phyloP scores from a whole-genome alignment of 2,329 filamentous ascomycete genomes.

The Trichoderma asperellum region DNA sequence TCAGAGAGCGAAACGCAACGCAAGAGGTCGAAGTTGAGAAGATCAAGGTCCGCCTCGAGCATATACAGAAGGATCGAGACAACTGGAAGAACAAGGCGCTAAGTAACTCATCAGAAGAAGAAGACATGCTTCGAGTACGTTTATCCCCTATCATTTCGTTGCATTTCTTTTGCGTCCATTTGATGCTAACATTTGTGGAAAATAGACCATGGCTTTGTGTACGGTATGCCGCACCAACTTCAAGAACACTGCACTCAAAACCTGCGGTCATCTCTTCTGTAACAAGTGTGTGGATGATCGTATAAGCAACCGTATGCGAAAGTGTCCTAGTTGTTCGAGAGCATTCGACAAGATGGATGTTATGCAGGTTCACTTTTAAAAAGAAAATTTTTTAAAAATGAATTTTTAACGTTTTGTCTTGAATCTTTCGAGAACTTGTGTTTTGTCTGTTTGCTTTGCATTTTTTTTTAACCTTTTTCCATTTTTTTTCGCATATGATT shows the following conservation, averaged over 20 bases:
- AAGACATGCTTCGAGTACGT: constrained; percentile 84
- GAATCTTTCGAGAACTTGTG: not conserved
- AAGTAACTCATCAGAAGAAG: constrained; percentile 79
- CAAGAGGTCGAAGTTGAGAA: constrained; percentile 79
- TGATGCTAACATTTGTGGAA: constrained; percentile 33
- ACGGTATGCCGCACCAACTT: constrained; percentile 91
- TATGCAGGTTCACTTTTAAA: constrained; percentile 68
- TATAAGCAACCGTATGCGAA: constrained; percentile 85
- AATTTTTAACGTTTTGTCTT: not conserved
- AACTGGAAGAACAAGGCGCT: constrained; percentile 82
- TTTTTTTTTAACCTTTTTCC: not conserved
- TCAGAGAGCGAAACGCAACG: constrained; percentile 61
- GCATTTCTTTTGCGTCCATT: not conserved
- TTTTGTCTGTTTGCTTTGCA: constrained; percentile 2
- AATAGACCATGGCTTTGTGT: constrained; percentile 64
- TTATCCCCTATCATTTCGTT: not conserved
- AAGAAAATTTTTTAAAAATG: not conserved
- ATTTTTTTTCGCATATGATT: constrained; percentile 4
- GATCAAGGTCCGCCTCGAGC: constrained; percentile 74
- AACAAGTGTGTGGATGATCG: constrained; percentile 87
- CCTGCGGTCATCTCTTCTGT: constrained; percentile 95
- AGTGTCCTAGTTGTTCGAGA: constrained; percentile 92
- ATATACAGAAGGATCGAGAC: constrained; percentile 81
- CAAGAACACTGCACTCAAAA: constrained; percentile 92
- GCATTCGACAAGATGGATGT: constrained; percentile 90